Evolutionary conservation across 108 stramenopile genomes (phyloP).

Genomic region (Ochromonas danica): DNA sequence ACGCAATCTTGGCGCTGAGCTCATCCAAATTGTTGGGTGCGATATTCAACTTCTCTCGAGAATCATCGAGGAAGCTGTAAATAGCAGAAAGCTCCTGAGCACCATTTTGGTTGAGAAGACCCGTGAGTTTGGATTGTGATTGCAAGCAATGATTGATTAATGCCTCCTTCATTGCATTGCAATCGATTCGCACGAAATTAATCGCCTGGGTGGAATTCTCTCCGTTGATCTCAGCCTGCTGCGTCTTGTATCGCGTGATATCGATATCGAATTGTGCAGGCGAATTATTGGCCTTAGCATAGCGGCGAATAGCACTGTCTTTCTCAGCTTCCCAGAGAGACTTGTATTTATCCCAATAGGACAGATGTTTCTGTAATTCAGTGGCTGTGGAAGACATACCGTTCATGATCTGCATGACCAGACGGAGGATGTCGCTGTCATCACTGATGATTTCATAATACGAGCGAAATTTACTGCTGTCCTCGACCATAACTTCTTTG

Average conservation of each 20-base stretch:
- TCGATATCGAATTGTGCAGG: constrained; percentile 57
- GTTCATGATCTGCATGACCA: constrained; percentile 65
- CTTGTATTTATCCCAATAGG: constrained; percentile 60
- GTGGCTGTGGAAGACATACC: constrained; percentile 62
- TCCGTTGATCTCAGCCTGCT: constrained; percentile 55
- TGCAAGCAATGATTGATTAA: constrained; percentile 58
- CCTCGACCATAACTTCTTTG: no score
- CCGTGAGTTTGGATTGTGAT: constrained; percentile 60
- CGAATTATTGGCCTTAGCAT: constrained; percentile 59
- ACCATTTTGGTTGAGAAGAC: constrained; percentile 62
- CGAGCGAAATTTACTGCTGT: no score
- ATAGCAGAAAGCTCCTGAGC: constrained; percentile 54
- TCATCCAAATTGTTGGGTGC: constrained; percentile 52
- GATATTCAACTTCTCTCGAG: constrained; percentile 42
- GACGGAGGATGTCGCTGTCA: constrained; percentile 63
- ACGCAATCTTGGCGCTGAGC: constrained; percentile 55
- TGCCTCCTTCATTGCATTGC: constrained; percentile 53
- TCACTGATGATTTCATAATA: constrained; percentile 61
- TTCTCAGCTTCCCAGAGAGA: constrained; percentile 67
- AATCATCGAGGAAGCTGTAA: constrained; percentile 47
- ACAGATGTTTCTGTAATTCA: constrained; percentile 60
- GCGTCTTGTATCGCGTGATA: constrained; percentile 50
- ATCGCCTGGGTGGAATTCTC: constrained; percentile 56
- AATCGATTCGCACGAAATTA: constrained; percentile 68
- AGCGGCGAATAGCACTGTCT: constrained; percentile 57